Percentiles rank a stretch among this genome's conserved stretches.
phyloP scores from a whole-genome alignment of 2,329 filamentous ascomycete genomes.

The Gliomastix tumulicola region DNA sequence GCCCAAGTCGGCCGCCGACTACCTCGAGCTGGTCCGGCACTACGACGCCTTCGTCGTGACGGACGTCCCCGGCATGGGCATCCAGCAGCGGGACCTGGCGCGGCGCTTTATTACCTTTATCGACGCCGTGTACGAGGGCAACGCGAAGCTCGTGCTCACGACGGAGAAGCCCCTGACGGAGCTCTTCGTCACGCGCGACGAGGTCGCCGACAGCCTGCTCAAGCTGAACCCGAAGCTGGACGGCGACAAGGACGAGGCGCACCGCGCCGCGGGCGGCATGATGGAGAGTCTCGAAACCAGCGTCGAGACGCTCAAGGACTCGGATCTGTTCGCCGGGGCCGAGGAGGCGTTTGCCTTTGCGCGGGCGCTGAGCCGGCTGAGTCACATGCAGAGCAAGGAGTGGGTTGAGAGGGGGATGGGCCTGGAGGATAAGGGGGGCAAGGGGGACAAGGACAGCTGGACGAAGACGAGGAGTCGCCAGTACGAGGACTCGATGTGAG shows the following conservation, averaged over 20 bases:
- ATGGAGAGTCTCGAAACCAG: slow-evolving; percentile 86
- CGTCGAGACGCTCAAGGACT: slow-evolving; percentile 77
- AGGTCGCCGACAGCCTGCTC: slow-evolving; percentile 53
- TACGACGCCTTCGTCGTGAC: slow-evolving; percentile 93
- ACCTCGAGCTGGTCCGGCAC: slow-evolving; percentile 80
- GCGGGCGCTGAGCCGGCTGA: slow-evolving; percentile 73
- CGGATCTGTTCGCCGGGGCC: slow-evolving; percentile 83
- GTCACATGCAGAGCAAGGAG: slow-evolving; percentile 88
- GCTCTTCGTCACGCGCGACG: slow-evolving; percentile 72
- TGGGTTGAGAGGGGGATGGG: slow-evolving; percentile 85
- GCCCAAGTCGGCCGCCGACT: slow-evolving; percentile 90
- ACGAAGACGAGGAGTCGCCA: slow-evolving; percentile 58
- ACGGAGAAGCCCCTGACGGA: slow-evolving; percentile 78
- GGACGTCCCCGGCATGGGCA: slow-evolving; percentile 86
- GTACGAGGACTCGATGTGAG: slow-evolving; percentile 60
- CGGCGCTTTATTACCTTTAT: slow-evolving; percentile 96
- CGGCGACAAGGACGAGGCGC: slow-evolving; percentile 32
- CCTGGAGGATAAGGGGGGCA: slow-evolving; percentile 56
- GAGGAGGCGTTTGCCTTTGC: slow-evolving; percentile 97
- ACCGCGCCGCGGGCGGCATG: slow-evolving; percentile 68
- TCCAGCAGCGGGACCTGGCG: slow-evolving; percentile 78
- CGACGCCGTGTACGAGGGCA: slow-evolving; percentile 86
- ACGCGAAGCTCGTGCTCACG: slow-evolving; percentile 93
- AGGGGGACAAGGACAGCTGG: slow-evolving; percentile 59
- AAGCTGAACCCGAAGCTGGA: slow-evolving; percentile 31